A percentile compares a stretch with the other conserved stretches of the same genome.
These are phyloP conservation scores for Vicia villosa DNA, from an alignment of 306 rosid species.

Conservation along the genomic window DNA sequence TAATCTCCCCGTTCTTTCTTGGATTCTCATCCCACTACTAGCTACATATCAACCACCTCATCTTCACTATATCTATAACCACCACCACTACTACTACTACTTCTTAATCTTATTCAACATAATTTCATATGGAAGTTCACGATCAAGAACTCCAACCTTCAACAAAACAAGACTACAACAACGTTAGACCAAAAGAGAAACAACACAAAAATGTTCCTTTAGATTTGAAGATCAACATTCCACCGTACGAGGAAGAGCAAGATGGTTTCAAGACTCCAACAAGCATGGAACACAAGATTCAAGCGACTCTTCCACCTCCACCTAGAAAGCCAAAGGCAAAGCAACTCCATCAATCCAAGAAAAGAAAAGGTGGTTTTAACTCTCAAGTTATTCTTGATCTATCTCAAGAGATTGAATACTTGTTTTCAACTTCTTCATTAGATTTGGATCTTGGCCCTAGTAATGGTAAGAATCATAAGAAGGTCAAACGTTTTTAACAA, in stretches of 20 bases:
- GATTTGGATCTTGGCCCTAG: slow-evolving; percentile 44
- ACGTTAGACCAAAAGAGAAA: not conserved
- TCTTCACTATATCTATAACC: not conserved
- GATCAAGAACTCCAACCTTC: slow-evolving; percentile 17
- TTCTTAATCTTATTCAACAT: not conserved
- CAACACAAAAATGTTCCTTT: slow-evolving; percentile 7
- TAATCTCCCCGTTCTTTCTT: slow-evolving; percentile 7
- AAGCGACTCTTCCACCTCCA: slow-evolving; percentile 55
- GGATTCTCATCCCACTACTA: slow-evolving; percentile 11
- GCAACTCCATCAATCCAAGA: slow-evolving; percentile 35
- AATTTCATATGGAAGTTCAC: slow-evolving; percentile 10
- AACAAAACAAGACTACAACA: not conserved
- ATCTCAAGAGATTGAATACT: slow-evolving; percentile 46
- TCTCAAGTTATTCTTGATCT: slow-evolving; percentile 40
- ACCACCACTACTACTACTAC: slow-evolving; percentile 16
- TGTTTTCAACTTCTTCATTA: slow-evolving; percentile 50
- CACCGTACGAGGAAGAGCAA: slow-evolving; percentile 7
- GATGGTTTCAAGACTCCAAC: slow-evolving; percentile 79
- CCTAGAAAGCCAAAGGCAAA: slow-evolving; percentile 79
- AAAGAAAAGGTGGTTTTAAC: slow-evolving; percentile 38
- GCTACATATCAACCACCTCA: not conserved
- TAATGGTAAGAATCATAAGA: slow-evolving; percentile 46
- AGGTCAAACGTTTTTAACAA: slow-evolving; percentile 34
- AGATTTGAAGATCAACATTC: slow-evolving; percentile 44
- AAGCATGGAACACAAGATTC: slow-evolving; percentile 48